A percentile compares a stretch with the other conserved stretches of the same genome.
phyloP scores from a whole-genome alignment of 1,284 basidiomycete species.

The Leccinum subrobustum region DNA sequence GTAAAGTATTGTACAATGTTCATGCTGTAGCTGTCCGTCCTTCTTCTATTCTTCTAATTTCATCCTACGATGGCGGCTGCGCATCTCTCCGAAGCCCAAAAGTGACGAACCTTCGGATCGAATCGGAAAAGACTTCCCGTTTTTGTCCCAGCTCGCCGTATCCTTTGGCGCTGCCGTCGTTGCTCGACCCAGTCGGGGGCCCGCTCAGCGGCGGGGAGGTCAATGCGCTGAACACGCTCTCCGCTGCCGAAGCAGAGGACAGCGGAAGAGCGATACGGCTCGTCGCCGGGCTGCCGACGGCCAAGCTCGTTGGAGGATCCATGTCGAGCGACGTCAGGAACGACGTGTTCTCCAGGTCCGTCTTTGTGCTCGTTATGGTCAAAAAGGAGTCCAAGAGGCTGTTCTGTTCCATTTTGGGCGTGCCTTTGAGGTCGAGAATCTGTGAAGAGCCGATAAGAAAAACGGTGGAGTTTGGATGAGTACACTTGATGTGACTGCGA shows the following conservation, averaged over 20 bases:
- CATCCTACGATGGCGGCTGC: conserved; percentile 34
- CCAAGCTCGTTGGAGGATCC: conserved; percentile 66
- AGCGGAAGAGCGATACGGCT: conserved; percentile 56
- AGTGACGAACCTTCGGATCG: conserved; percentile 76
- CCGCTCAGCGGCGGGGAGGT: conserved; percentile 58
- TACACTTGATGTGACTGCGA: background rate
- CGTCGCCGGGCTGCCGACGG: conserved; percentile 56
- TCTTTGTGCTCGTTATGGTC: conserved; percentile 85
- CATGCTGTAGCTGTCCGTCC: background rate
- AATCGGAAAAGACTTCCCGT: conserved; percentile 79
- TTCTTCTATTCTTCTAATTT: conserved; percentile 14
- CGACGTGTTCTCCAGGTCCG: conserved; percentile 82
- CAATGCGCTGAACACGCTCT: conserved; percentile 57
- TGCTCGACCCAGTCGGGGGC: conserved; percentile 50
- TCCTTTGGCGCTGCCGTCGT: conserved; percentile 39
- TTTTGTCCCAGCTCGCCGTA: conserved; percentile 47
- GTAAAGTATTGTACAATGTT: background rate
- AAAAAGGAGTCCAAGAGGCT: conserved; percentile 89
- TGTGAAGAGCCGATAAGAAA: conserved; percentile 31
- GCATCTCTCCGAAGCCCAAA: conserved; percentile 79
- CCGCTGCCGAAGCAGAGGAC: conserved; percentile 33
- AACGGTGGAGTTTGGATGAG: background rate
- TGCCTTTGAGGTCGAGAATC: conserved; percentile 95
- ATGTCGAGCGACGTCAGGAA: conserved; percentile 93
- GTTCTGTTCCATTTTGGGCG: conserved; percentile 84